Evolutionary conservation across 768 basidiomycete species (phyloP).

Genomic region (Gymnopilus junonius): DNA sequence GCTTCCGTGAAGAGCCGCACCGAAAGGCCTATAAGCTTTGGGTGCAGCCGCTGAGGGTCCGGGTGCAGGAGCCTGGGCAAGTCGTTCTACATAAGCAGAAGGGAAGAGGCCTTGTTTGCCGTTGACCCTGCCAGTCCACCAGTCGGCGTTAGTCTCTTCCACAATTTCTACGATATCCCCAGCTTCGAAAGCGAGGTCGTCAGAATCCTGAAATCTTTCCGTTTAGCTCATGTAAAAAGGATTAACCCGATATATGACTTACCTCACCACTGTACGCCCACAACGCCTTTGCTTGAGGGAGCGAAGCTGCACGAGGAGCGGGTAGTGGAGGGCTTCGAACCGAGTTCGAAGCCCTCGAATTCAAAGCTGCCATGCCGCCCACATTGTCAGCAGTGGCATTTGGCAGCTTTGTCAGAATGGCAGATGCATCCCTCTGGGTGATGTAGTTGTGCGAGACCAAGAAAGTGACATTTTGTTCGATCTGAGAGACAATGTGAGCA

Average conservation of each 20-base stretch:
- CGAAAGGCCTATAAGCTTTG: constrained; percentile 47
- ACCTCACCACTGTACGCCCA: constrained; percentile 74
- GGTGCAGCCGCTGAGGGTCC: constrained; percentile 23
- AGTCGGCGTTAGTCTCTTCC: constrained; percentile 81
- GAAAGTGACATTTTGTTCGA: constrained; percentile 61
- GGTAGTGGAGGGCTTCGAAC: constrained; percentile 7
- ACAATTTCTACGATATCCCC: constrained; percentile 83
- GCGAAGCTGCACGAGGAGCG: constrained; percentile 19
- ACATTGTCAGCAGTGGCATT: constrained; percentile 20
- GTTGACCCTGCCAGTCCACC: constrained; percentile 79
- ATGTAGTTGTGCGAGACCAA: constrained; percentile 59
- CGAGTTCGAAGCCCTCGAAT: constrained; percentile 23
- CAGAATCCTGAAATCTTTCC: constrained; percentile 56
- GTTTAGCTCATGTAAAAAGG: constrained; percentile 9
- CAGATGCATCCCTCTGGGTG: constrained; percentile 49
- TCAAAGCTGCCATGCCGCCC: constrained; percentile 23
- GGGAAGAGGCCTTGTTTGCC: constrained; percentile 81
- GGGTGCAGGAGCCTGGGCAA: constrained; percentile 32
- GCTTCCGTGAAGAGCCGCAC: constrained; percentile 45
- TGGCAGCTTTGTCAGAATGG: constrained; percentile 56
- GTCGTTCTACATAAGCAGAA: constrained; percentile 70
- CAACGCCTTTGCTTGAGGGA: constrained; percentile 52
- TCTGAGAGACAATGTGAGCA: constrained; percentile 60
- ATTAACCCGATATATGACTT: constrained; percentile 11
- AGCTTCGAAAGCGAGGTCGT: constrained; percentile 77